Percentiles rank a stretch among this genome's conserved stretches.
phyloP scores from a whole-genome alignment of 139 green algal species.

The Zygnema circumcarinatum region DNA sequence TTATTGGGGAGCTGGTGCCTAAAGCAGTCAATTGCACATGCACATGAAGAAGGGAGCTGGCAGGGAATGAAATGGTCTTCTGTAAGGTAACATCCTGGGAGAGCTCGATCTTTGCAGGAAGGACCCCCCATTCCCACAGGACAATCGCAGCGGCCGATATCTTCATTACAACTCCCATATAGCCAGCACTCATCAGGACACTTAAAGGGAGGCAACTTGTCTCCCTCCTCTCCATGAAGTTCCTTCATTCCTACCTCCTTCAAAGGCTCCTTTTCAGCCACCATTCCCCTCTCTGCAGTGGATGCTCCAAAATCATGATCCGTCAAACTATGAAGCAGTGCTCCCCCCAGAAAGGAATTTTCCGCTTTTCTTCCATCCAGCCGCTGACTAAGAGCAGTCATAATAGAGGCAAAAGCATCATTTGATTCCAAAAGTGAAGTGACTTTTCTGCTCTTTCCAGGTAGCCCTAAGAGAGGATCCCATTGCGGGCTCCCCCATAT shows the following conservation, averaged over 20 bases:
- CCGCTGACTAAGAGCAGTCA: neutral
- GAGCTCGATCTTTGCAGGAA: neutral
- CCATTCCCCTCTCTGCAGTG: neutral
- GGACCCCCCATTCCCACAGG: neutral
- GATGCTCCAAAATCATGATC: neutral
- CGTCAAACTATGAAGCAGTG: neutral
- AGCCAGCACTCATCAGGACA: neutral
- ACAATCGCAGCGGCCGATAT: constrained; percentile 40
- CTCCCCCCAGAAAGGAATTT: neutral
- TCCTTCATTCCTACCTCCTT: neutral
- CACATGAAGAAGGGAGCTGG: constrained; percentile 12
- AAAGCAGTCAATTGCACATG: constrained; percentile 33
- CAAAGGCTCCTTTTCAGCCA: neutral
- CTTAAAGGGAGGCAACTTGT: no score
- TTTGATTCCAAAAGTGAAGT: neutral
- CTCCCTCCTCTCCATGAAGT: neutral
- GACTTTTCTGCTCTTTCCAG: neutral
- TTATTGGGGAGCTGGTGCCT: neutral
- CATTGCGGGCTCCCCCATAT: constrained; percentile 13
- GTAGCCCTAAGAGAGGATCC: neutral
- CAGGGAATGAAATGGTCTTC: neutral
- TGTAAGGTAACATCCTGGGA: constrained; percentile 15
- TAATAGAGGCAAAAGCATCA: neutral
- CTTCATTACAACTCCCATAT: constrained; percentile 45
- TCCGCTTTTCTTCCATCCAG: neutral